Base-by-base conservation (phyloP, 345 rosid species). In the Aurinia saxatilis region DNA sequence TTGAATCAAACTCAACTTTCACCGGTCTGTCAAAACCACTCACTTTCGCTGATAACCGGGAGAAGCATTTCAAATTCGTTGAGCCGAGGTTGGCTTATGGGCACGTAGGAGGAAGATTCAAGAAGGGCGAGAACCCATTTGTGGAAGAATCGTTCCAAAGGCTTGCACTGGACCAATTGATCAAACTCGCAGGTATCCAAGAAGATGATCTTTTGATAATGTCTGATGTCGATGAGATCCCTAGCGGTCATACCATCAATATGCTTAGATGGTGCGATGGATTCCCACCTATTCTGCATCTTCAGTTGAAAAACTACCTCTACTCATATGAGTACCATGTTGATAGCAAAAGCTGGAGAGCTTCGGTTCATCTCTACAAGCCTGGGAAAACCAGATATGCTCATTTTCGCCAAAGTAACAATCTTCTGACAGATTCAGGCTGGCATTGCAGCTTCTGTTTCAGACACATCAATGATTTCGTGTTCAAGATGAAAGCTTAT, bases 381-480 rank as follows among this genome's bases (percentile, higher is more conserved):
- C 55, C 73, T 2, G 84, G 92, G 16, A 82, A 77, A 73, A 88
- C 96, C 31, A 73, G 82, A 66, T 91, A 86, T 54, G 90, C 90
- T 27, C 98, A 91, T 68, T 88, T 57, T 57, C 82, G 95, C 5
- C 98, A 83, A 70, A 76, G 84, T 1, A 85, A 91, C 76, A 4
- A 68, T 29, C 75, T 91, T 6, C 67, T 91, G 65, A 47, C 95
- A 2, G 96, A 88, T 71, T 59, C 96, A 1, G 98, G 98, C 11
- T 91, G 96, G 98, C 96, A 88, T 66, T 91, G 98, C 70, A 91
- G 98, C 76, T 91, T 91, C 74, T 91, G 98, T 68, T 91, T 91
- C 70, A 84, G 98, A 44, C 55, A 66, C 66, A 81, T 91, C 33
- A 77, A 46, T 18, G 86, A 88, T 34, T 91, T 88, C 46, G 65